A percentile compares a stretch with the other conserved stretches of the same genome.
These are phyloP conservation scores for Cutaneotrichosporon cutaneum DNA, from an alignment of 1,284 basidiomycete species.

Conservation along the genomic window DNA sequence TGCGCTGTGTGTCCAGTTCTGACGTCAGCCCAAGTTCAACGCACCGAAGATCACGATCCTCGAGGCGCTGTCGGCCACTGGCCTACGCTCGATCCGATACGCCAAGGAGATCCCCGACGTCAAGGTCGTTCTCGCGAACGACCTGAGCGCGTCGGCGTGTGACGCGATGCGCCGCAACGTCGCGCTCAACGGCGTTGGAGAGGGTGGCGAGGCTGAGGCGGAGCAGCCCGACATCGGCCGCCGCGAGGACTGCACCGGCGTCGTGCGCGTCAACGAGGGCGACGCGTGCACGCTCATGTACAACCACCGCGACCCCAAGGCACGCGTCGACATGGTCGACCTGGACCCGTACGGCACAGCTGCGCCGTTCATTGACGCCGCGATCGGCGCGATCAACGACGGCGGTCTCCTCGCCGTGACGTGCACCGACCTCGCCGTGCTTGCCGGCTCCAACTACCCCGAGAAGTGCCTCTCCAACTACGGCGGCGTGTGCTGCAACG, in stretches of 20 bases:
- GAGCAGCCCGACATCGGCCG: slow-evolving; percentile 34
- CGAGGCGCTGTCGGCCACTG: slow-evolving; percentile 95
- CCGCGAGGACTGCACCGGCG: slow-evolving; percentile 55
- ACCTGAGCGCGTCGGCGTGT: slow-evolving; percentile 78
- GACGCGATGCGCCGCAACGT: slow-evolving; percentile 87
- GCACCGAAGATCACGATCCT: slow-evolving; percentile 75
- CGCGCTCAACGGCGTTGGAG: slow-evolving; percentile 76
- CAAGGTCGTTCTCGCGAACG: slow-evolving; percentile 91
- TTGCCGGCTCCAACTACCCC: slow-evolving; percentile 91
- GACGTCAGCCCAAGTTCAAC: slow-evolving; percentile 50
- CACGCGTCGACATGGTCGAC: slow-evolving; percentile 89
- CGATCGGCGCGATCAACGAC: slow-evolving; percentile 85
- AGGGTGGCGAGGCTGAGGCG: slow-evolving; percentile 29
- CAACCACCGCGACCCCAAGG: slow-evolving; percentile 68
- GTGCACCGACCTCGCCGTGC: slow-evolving; percentile 91
- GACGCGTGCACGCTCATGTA: slow-evolving; percentile 96
- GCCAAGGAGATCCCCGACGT: slow-evolving; percentile 94
- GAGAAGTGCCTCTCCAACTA: slow-evolving; percentile 98
- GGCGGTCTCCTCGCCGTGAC: slow-evolving; percentile 93
- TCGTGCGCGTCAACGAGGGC: slow-evolving; percentile 79
- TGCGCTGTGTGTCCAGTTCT: not conserved
- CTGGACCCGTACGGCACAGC: slow-evolving; percentile 98
- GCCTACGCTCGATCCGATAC: slow-evolving; percentile 92
- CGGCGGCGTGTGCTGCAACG: slow-evolving; percentile 86
- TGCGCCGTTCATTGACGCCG: slow-evolving; percentile 94